Conservation (phyloP, 352 stramenopile genomes). For the Phytophthora pistaciae region DNA sequence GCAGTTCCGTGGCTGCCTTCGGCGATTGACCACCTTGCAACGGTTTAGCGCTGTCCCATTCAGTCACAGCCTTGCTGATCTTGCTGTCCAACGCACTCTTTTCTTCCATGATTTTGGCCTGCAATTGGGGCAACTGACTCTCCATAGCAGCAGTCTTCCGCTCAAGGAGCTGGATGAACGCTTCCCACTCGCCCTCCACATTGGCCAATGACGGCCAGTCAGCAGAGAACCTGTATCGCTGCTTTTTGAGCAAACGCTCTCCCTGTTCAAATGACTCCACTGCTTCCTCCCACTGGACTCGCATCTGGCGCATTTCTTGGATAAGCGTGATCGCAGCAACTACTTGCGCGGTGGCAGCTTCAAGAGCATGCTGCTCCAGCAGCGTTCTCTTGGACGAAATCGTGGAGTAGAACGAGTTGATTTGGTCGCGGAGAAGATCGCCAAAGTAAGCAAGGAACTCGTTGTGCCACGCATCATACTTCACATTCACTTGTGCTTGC, state of each 20-base stretch:
- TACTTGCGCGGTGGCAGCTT: conserved; percentile 96
- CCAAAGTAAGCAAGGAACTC: conserved; percentile 97
- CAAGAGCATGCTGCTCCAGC: conserved; percentile 96
- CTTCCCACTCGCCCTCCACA: conserved; percentile 97
- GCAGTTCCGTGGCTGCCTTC: conserved; percentile 78
- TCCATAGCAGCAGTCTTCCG: conserved; percentile 95
- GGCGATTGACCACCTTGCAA: conserved; percentile 76
- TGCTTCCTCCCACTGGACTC: conserved; percentile 70
- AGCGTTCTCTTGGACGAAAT: conserved; percentile 87
- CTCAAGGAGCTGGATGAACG: conserved; percentile 92
- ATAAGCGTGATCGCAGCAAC: conserved; percentile 94
- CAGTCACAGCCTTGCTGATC: conserved; percentile 73
- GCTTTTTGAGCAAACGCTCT: conserved; percentile 96
- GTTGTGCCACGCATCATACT: conserved; percentile 99
- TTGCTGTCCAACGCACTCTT: conserved; percentile 92
- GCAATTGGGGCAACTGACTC: conserved; percentile 96
- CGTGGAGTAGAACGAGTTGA: conserved; percentile 90
- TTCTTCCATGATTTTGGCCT: conserved; percentile 97
- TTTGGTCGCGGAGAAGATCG: conserved; percentile 93
- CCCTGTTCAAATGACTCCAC: conserved; percentile 94
- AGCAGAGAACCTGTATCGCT: conserved; percentile 95
- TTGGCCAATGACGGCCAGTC: conserved; percentile 98
- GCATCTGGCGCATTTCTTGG: conserved; percentile 87
- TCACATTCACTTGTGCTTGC: conserved; percentile 95
- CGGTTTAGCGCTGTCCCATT: conserved; percentile 88